Percentiles rank a stretch among this genome's conserved stretches.
Conservation (phyloP, 352 stramenopile genomes). For the Pythium biforme region DNA sequence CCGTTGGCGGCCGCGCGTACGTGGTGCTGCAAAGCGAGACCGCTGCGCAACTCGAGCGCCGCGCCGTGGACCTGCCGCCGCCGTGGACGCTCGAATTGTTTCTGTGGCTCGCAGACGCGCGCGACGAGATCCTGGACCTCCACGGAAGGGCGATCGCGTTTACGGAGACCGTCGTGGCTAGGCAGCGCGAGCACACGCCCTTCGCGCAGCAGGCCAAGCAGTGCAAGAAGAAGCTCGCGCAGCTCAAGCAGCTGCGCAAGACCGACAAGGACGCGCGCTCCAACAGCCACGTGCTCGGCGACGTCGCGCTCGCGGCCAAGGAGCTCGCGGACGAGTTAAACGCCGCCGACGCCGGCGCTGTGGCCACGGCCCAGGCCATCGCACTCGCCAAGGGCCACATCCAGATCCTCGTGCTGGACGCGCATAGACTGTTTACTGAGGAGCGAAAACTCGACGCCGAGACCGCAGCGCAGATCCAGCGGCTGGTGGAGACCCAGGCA, state of each 20-base stretch:
- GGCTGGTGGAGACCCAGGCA: slow-evolving; percentile 33
- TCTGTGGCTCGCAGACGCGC: slow-evolving; percentile 48
- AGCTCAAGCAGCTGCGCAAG: slow-evolving; percentile 26
- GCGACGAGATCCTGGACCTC: slow-evolving; percentile 55
- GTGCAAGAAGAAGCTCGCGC: slow-evolving; percentile 44
- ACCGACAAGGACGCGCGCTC: slow-evolving; percentile 6
- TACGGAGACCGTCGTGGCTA: slow-evolving; percentile 37
- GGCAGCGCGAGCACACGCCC: slow-evolving; percentile 35
- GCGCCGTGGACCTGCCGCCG: slow-evolving; percentile 41
- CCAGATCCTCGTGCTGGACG: slow-evolving; percentile 44
- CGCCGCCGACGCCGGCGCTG: slow-evolving; percentile 37
- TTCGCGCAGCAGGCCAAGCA: slow-evolving; percentile 40
- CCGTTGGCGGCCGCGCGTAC: slow-evolving; percentile 41
- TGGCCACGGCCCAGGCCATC: slow-evolving; percentile 35
- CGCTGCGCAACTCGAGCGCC: slow-evolving; percentile 3
- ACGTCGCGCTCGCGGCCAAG: slow-evolving; percentile 36
- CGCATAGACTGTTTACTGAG: slow-evolving; percentile 35
- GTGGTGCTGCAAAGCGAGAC: slow-evolving; percentile 37
- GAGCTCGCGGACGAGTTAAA: slow-evolving; percentile 58
- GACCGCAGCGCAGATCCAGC: slow-evolving; percentile 12
- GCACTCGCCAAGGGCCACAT: slow-evolving; percentile 46
- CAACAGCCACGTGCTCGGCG: slow-evolving; percentile 19
- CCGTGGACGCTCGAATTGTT: slow-evolving; percentile 76
- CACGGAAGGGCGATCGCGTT: slow-evolving; percentile 38
- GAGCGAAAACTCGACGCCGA: slow-evolving; percentile 20